Evolutionary conservation across 192 early-diverging fungal species (phyloP).

Genomic region (Entomortierella beljakovae): DNA sequence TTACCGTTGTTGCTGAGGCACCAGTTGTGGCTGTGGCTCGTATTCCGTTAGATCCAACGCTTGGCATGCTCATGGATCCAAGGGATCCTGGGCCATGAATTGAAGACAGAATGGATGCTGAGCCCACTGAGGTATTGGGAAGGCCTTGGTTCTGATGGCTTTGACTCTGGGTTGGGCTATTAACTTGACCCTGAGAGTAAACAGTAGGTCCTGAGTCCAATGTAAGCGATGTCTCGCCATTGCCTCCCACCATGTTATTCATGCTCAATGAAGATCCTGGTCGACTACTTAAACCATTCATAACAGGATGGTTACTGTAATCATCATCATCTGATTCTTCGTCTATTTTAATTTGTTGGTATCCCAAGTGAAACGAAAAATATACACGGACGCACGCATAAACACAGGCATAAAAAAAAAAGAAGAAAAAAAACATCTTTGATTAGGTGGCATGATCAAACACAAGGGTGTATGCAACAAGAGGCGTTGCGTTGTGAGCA

Average conservation of each 20-base stretch:
- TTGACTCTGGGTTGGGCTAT: not conserved
- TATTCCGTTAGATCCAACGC: slow-evolving; percentile 1
- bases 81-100: not conserved
- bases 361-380: no score
- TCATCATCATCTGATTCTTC: slow-evolving; percentile 49
- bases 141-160: not conserved
- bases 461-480: not conserved
- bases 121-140: not conserved
- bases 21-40: not conserved
- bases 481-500: not conserved
- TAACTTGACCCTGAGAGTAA: slow-evolving; percentile 4
- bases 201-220: slow-evolving; percentile 30
- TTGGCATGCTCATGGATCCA: slow-evolving; percentile 9
- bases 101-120: slow-evolving; percentile 13
- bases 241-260: slow-evolving; percentile 47
- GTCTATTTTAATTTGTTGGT: slow-evolving; percentile 7
- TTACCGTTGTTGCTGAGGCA: no score
- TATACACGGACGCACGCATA: not conserved
- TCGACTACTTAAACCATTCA: slow-evolving; percentile 28
- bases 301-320: slow-evolving; percentile 33
- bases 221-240: slow-evolving; percentile 29
- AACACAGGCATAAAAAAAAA: not conserved
- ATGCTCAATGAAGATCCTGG: slow-evolving; percentile 51
- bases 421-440: no score
- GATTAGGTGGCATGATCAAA: not conserved